Evolutionary conservation across 768 basidiomycete species (phyloP).

Genomic region (Collybia nuda): DNA sequence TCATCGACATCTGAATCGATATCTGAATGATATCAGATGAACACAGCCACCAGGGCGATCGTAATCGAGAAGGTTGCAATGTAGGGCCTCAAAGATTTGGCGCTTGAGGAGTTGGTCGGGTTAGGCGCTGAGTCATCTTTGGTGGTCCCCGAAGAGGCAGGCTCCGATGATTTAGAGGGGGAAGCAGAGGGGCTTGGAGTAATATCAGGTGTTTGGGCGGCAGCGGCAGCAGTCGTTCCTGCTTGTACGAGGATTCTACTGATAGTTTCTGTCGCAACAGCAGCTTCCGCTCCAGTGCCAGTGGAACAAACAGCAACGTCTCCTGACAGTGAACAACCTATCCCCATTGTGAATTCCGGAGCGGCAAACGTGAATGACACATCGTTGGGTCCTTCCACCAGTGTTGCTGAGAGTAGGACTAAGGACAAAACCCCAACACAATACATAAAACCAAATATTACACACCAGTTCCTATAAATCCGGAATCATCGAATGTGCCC

Average conservation of each 20-base stretch:
- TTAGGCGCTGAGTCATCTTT: slow-evolving; percentile 9
- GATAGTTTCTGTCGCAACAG: slow-evolving; percentile 16
- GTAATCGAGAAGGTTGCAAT: slow-evolving; percentile 8
- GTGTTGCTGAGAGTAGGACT: slow-evolving; percentile 16
- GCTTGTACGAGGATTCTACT: slow-evolving; percentile 13
- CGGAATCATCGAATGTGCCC: slow-evolving; percentile 5
- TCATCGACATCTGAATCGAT: neutral
- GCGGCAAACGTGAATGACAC: slow-evolving; percentile 18
- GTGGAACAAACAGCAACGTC: slow-evolving; percentile 20
- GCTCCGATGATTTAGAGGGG: slow-evolving; percentile 7
- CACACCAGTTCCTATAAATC: slow-evolving; percentile 20
- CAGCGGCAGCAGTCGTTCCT: slow-evolving; percentile 13
- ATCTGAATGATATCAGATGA: neutral
- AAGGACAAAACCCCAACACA: neutral
- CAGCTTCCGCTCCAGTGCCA: slow-evolving; percentile 9
- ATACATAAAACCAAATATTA: neutral
- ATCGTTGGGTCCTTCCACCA: slow-evolving; percentile 23
- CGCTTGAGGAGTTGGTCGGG: slow-evolving; percentile 12
- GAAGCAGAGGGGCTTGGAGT: slow-evolving; percentile 3
- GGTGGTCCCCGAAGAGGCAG: slow-evolving; percentile 11
- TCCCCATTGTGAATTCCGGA: slow-evolving; percentile 8
- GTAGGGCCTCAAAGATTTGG: slow-evolving; percentile 4
- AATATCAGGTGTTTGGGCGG: neutral
- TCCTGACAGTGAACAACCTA: slow-evolving; percentile 15
- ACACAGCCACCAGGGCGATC: slow-evolving; percentile 5